Conservation (phyloP, 148 eudicot species). For the Amaranthus hypochondriacus region DNA sequence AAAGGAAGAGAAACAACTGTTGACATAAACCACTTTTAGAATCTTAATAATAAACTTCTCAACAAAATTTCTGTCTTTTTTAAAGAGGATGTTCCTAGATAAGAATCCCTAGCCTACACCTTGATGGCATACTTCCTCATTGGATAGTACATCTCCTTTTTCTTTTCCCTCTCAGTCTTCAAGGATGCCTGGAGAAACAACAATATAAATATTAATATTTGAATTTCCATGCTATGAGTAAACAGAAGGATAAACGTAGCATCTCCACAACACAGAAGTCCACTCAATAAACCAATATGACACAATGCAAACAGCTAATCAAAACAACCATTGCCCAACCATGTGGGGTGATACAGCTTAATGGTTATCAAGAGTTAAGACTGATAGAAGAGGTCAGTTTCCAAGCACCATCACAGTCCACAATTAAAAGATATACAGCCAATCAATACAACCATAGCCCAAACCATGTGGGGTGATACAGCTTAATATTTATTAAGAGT, state of each 20-base stretch:
- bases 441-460: too few relatives aligned
- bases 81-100: background rate
- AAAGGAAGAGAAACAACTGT: background rate
- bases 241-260: background rate
- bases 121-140: constrained; percentile 67
- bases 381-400: too few relatives aligned
- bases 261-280: background rate
- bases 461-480: too few relatives aligned
- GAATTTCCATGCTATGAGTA: background rate
- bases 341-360: too few relatives aligned
- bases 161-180: constrained; percentile 65
- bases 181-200: constrained; percentile 40
- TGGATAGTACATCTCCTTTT: constrained; percentile 59
- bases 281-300: background rate
- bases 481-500: too few relatives aligned
- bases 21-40: background rate
- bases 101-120: constrained; percentile 29
- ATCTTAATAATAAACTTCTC: constrained; percentile 4
- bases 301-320: background rate
- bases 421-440: too few relatives aligned
- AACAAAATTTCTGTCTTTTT: constrained; percentile 12
- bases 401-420: too few relatives aligned
- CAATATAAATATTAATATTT: background rate
- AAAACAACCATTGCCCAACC: too few relatives aligned
- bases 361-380: too few relatives aligned